Evolutionary conservation across 805 yeast genomes (phyloP).

Genomic region (Clavispora santaluciae): DNA sequence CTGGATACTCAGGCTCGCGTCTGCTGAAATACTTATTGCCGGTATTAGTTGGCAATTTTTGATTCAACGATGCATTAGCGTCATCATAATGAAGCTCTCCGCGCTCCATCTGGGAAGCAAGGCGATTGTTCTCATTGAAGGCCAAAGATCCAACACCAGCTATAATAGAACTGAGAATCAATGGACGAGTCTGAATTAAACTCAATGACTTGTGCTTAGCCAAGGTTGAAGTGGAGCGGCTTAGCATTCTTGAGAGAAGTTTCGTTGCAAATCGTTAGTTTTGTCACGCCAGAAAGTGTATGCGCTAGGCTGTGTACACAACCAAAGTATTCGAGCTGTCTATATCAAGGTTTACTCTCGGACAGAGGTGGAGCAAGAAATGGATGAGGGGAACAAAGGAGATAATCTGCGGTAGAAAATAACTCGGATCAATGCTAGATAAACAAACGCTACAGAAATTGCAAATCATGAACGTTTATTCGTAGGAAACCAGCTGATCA

Average conservation of each 20-base stretch:
- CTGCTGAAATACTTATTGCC: constrained; percentile 32
- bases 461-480: background rate
- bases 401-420: too few species aligned
- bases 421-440: too few species aligned
- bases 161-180: constrained; percentile 11
- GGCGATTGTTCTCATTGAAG: constrained; percentile 41
- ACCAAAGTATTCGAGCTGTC: too few species aligned
- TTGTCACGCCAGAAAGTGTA: background rate
- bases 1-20: constrained; percentile 52
- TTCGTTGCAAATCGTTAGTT: background rate
- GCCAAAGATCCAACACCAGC: constrained; percentile 25
- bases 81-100: constrained; percentile 42
- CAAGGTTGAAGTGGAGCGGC: background rate
- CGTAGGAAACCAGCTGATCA: background rate
- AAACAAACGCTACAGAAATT: too few species aligned
- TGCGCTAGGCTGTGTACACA: background rate
- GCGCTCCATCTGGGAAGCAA: constrained; percentile 58
- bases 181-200: constrained; percentile 8
- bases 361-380: too few species aligned
- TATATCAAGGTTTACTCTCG: too few species aligned
- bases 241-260: background rate
- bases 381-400: background rate
- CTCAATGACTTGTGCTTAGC: background rate
- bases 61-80: constrained; percentile 26
- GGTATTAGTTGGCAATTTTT: constrained; percentile 17